A percentile compares a stretch with the other conserved stretches of the same genome.
These are phyloP conservation scores for Botrytis squamosa DNA, from an alignment of 2,329 filamentous ascomycete genomes.

Conservation along the genomic window DNA sequence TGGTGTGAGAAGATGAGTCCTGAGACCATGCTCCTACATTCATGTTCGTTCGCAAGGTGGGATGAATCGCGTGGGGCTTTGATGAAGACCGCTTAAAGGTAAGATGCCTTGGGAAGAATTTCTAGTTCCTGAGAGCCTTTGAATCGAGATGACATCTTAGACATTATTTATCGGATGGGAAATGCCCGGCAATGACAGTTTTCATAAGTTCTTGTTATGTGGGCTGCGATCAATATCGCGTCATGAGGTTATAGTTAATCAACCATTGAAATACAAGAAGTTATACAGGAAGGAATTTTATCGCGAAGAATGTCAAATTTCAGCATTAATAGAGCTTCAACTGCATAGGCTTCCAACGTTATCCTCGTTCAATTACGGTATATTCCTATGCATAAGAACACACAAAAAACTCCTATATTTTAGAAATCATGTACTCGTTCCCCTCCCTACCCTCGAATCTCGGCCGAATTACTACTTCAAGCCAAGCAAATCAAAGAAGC, in stretches of 20 bases:
- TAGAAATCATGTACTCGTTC: background rate
- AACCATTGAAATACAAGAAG: background rate
- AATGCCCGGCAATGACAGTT: background rate
- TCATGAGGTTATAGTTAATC: background rate
- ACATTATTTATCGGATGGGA: background rate
- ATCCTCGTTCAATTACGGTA: fast-evolving
- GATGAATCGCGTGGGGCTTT: too few relatives aligned
- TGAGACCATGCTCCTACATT: too few relatives aligned
- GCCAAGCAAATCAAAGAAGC: background rate
- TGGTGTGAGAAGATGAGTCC: background rate
- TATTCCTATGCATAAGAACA: background rate
- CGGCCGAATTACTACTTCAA: background rate
- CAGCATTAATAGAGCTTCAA: fast-evolving
- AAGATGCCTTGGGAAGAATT: too few relatives aligned
- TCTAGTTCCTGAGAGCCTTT: too few relatives aligned
- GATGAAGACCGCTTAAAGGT: background rate
- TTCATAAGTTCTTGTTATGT: background rate
- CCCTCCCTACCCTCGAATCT: background rate
- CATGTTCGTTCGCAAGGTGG: too few relatives aligned
- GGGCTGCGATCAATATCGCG: background rate
- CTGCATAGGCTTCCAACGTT: background rate
- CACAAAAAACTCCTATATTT: background rate
- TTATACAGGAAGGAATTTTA: background rate
- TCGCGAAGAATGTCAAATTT: background rate
- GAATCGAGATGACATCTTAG: too few relatives aligned